Evolutionary conservation across 2,329 filamentous ascomycete species (phyloP).

Genomic region (Calonectria honghensis): DNA sequence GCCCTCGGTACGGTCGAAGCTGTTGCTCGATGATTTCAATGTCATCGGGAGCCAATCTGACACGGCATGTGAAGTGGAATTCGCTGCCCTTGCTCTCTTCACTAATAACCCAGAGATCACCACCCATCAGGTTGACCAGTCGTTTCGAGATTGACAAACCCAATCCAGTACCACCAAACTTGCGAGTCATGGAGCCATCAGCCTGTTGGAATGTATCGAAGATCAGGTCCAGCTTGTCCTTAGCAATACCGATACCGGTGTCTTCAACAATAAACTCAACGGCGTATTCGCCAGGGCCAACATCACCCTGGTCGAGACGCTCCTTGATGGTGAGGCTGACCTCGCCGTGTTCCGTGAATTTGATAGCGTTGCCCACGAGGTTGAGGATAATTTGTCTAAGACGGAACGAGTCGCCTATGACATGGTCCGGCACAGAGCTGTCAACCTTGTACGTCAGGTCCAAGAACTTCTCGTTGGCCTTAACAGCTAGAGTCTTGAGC

Average conservation of each 20-base stretch:
- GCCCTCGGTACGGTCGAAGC: conserved; percentile 91
- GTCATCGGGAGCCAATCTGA: conserved; percentile 88
- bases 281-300: conserved; percentile 85
- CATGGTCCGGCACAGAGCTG: conserved; percentile 93
- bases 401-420: conserved; percentile 97
- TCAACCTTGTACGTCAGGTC: conserved; percentile 96
- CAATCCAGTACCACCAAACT: conserved; percentile 95
- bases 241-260: conserved; percentile 96
- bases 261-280: conserved; percentile 98
- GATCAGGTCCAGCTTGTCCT: conserved; percentile 96
- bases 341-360: conserved; percentile 97
- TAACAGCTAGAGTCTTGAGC: conserved; percentile 95
- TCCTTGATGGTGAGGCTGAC: conserved; percentile 94
- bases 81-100: conserved; percentile 92
- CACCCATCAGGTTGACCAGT: conserved; percentile 96
- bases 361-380: conserved; percentile 97
- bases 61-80: conserved; percentile 97
- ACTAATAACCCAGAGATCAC: conserved; percentile 96
- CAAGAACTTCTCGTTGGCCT: conserved; percentile 96
- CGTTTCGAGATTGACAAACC: conserved; percentile 96
- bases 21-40: conserved; percentile 86
- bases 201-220: conserved; percentile 99
- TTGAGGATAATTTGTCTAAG: conserved; percentile 97
- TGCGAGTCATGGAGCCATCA: conserved; percentile 95
- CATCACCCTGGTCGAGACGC: conserved; percentile 77